Percentiles rank a stretch among this genome's conserved stretches.
phyloP scores from a whole-genome alignment of 2,329 filamentous ascomycete genomes.

The Trichoderma arundinaceum region DNA sequence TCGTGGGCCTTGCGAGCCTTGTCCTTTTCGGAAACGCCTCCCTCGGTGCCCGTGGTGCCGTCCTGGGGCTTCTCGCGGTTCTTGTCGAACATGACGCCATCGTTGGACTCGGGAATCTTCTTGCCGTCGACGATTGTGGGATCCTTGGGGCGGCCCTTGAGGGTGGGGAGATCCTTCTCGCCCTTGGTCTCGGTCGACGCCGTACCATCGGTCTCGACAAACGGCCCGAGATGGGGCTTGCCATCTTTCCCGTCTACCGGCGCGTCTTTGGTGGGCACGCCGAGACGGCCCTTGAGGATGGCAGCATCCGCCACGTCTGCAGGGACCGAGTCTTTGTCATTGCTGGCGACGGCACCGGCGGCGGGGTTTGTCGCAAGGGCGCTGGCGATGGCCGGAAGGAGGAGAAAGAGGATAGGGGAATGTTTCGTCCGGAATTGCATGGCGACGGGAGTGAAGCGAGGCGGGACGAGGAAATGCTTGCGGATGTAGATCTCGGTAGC shows the following conservation, averaged over 20 bases:
- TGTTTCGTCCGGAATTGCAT: constrained; percentile 66
- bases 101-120: constrained; percentile 66
- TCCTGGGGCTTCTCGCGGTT: constrained; percentile 76
- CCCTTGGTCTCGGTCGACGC: constrained; percentile 43
- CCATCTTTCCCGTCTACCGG: constrained; percentile 93
- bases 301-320: constrained; percentile 38
- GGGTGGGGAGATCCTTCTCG: constrained; percentile 47
- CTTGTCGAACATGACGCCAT: constrained; percentile 94
- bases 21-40: constrained; percentile 85
- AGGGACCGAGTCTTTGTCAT: constrained; percentile 36
- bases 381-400: constrained; percentile 61
- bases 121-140: constrained; percentile 62
- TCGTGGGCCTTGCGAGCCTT: constrained; percentile 75
- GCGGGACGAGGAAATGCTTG: not conserved
- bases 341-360: constrained; percentile 34
- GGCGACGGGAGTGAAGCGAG: constrained; percentile 37
- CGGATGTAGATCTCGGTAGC: constrained; percentile 6
- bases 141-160: constrained; percentile 59
- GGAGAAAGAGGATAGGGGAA: constrained; percentile 64
- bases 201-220: constrained; percentile 62
- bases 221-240: constrained; percentile 88
- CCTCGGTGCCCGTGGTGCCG: constrained; percentile 86
- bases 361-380: constrained; percentile 47
- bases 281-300: constrained; percentile 44
- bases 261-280: constrained; percentile 69